These are phyloP conservation scores for Paralagenidium karlingii DNA, from an alignment of 352 stramenopile species.

Conservation along the genomic window DNA sequence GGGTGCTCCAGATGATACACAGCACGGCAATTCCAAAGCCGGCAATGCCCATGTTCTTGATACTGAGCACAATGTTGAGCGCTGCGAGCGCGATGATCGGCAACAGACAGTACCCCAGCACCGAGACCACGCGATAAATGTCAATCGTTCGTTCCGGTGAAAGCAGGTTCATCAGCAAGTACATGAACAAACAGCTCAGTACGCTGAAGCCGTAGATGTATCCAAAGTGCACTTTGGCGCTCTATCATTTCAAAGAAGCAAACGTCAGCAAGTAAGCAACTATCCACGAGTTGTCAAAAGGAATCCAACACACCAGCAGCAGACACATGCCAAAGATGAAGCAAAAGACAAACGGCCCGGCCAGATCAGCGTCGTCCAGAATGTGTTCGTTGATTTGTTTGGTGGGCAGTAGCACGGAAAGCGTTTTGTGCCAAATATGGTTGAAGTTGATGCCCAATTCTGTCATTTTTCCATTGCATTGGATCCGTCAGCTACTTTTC, in stretches of 20 bases:
- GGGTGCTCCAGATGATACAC: constrained; percentile 91
- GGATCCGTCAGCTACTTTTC: neutral
- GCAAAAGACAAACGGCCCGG: constrained; percentile 91
- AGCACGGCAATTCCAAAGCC: constrained; percentile 82
- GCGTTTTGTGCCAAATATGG: constrained; percentile 95
- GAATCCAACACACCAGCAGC: constrained; percentile 50
- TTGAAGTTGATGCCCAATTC: constrained; percentile 97
- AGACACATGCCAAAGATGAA: constrained; percentile 92
- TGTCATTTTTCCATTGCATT: too few species aligned
- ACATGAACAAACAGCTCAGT: constrained; percentile 94
- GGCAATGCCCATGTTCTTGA: constrained; percentile 59
- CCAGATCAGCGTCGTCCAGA: constrained; percentile 88
- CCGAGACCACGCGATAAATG: constrained; percentile 88
- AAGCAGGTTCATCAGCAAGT: constrained; percentile 94
- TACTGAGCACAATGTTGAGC: constrained; percentile 86
- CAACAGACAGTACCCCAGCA: constrained; percentile 96
- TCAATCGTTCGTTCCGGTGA: constrained; percentile 77
- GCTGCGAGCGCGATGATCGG: constrained; percentile 93
- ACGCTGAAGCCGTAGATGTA: constrained; percentile 99
- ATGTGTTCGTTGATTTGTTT: constrained; percentile 84
- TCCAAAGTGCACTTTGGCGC: constrained; percentile 93
- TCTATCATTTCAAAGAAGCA: constrained; percentile 15
- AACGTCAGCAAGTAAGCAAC: constrained; percentile 1
- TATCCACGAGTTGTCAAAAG: neutral
- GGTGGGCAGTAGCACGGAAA: constrained; percentile 90